Evolutionary conservation across 1,139 yeast species (phyloP), one percentile per base, ranked within the genome.

Genomic region (Candida pseudocylindracea): DNA sequence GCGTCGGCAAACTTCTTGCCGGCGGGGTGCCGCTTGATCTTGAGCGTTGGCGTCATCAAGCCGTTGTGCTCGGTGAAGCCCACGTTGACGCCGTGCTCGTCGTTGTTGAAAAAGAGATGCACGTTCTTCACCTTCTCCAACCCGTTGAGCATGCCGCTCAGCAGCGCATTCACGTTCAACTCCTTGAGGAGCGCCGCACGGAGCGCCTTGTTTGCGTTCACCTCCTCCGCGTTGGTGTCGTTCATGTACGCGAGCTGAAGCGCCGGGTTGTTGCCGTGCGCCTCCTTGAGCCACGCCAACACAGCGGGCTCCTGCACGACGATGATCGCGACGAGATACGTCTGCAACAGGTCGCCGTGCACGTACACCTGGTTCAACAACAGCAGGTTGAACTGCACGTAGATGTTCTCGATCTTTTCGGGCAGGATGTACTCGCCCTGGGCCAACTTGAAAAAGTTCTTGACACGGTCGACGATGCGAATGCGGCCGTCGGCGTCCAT

Each of bases 381-480:
- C 6, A 4, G 4, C 20, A 15, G 20, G 20, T 15, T 15, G 28
- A 33, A 26, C 2, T 46, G 39, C 32, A 72, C 53, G 44, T 75
- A 74, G 20, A 55, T 53, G 44, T 70, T 72, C 45, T 76, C 91
- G 39, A 76, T 69, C 48, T 67, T 71, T 46, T 76, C 91, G 2
- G 88, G 85, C 2, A 83, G 73, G 35, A 76, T 67, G 48, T 76
- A 76, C 49, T 76, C 91, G 37, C 91, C 91, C 50, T 76, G 91
- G 1, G 85, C 66, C 42, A 76, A 59, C 50, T 76, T 76, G 61
- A 75, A 76, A 54, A 76, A 75, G 50, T 76, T 76, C 56, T 76
- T 76, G 32, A 75, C 83, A 38, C 91, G 61, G 46, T 76, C 91
- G 42, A 76, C 62, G 35, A 76, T 72, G 39, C 45, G 55, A 15